Evolutionary conservation across 768 basidiomycete genomes (phyloP), one percentile per base, ranked within the genome.

Genomic region (Mycena venus): DNA sequence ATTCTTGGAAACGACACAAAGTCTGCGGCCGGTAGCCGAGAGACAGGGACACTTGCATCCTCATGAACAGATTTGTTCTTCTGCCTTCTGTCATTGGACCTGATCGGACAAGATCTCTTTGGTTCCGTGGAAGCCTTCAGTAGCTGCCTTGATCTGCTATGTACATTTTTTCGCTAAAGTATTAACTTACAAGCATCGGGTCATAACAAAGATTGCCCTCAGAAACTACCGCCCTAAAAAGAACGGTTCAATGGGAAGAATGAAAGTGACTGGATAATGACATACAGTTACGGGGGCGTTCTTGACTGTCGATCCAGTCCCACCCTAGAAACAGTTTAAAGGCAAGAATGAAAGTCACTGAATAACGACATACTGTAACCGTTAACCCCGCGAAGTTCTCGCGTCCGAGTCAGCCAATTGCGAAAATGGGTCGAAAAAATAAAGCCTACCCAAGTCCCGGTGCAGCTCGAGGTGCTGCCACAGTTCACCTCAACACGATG

Each of bases 401-500:
- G 32, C 5, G 7, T 36, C 49, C 27, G 42, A 55, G 29, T 60
- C 32, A 67, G 34, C 49, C 32, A 29, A 31, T 62, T 2, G 40
- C n/a, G n/a, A n/a, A 5, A 40, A n/a, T 4, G 0, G 12, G 27
- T 19, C 19, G 8, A 23, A 12, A 12, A 49, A 38, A 1, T 3
- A 1, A 51, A 5, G 8, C 64, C 0, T 63, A 68, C 65, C 72
- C 72, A 68, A 36, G 65, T 62, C 17, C 75, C 75, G 3, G 32
- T 65, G 63, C 77, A 78, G 59, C 68, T 73, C 25, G 51, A 64
- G 21, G 77, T 66, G 38, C 63, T 67, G 1, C 78, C 78, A 31
- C 78, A 78, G 53, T 77, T 76, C 6, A 78, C 78, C 27, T 77
- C 67, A 0, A 78, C 77, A 25, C 75, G 77, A 10, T 77, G 49